Base-by-base conservation (phyloP, 2,329 filamentous ascomycete genomes). In the Aureobasidium subglaciale region DNA sequence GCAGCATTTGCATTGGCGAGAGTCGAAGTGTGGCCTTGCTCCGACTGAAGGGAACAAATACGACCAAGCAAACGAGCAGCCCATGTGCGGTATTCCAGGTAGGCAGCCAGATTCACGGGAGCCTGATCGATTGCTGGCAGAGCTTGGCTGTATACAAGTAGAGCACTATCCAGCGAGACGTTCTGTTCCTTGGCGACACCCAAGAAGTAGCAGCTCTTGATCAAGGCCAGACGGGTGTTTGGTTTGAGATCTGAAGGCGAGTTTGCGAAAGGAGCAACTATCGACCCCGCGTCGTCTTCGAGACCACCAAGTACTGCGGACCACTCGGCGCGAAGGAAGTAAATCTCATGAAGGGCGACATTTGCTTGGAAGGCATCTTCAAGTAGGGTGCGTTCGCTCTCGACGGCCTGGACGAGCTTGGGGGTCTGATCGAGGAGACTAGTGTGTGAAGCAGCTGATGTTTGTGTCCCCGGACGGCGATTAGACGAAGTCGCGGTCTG, bases 281-380 rank as follows among this genome's bases (percentile, higher is more conserved):
- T 34, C 42, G 22, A 11, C 59, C 59, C 59, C 13, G 55, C 37
- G 27, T 59, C 40, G 8, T 40, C 13, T 20, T 43, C 40, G 10
- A 59, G 45, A 4, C 53, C 48, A 3, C 50, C 48, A 4, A 56
- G 11, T 9, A 59, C 43, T n/a, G 54, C 35, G 10, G 48, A 22
- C 57, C 59, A 60, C 41, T 82, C 80, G 57, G 76, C 77, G 4
- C 88, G 88, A 13, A 95, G 74, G 56, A 88, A 95, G 66, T 95
- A 84, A 63, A 96, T 77, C 87, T 90, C 95, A 55, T 85, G 90
- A 41, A 92, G 70, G 69, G 89, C 93, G 50, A 93, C 84, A 59
- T 83, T 85, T 29, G 90, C 91, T 70, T 96, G 90, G 62, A 92
- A 78, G 9, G 75, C 70, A 65, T 85, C 83, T 64, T 82, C 75